Evolutionary conservation across 306 rosid genomes (phyloP), one percentile per base, ranked within the genome.

Genomic region (Ammopiptanthus mongolicus): DNA sequence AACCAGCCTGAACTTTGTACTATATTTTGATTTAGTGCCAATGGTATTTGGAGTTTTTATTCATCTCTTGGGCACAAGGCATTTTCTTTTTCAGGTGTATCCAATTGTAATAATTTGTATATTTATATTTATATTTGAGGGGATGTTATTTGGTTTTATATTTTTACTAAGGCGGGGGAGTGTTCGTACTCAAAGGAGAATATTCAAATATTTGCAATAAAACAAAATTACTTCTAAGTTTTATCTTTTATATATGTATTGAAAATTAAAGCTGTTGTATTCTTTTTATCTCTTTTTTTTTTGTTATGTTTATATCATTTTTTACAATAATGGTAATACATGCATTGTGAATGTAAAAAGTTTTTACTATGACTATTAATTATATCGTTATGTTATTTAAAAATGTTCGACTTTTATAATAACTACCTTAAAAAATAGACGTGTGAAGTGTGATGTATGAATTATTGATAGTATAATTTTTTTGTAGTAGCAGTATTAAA

Each of bases 1-100:
- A 64, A 82, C 56, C 82, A 41, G 79, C 67, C 77, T 60, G 77
- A 71, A 58, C 65, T 79, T 73, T 69, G 87, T 74, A 77, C 57
- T 42, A 5, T 65, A 69, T 25, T 25, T 65, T 41, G 14, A 66
- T 65, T 59, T 41, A 7, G 12, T 22, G 34, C 62, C 63, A 7
- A 37, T 17, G 48, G 34, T 33, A 52, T 56, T 59, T 19, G 31
- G 39, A 53, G 36, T 28, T 69, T 41, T 25, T 37, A 58, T 59
- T 53, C 62, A 73, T 62, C 73, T 25, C 9, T 22, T 28, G 41
- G 50, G 82, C 19, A 44, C 7, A 14, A 33, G 42, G 23, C 17
- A 53, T 61, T 79, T 73, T 15, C 8, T 75, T 22, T 12, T 19
- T 36, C 47, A 59, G 75, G 9, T 66, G 68, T 23, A 53, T 73